phyloP scores from a whole-genome alignment of 1,284 basidiomycete genomes.

The Mycena sp. region DNA sequence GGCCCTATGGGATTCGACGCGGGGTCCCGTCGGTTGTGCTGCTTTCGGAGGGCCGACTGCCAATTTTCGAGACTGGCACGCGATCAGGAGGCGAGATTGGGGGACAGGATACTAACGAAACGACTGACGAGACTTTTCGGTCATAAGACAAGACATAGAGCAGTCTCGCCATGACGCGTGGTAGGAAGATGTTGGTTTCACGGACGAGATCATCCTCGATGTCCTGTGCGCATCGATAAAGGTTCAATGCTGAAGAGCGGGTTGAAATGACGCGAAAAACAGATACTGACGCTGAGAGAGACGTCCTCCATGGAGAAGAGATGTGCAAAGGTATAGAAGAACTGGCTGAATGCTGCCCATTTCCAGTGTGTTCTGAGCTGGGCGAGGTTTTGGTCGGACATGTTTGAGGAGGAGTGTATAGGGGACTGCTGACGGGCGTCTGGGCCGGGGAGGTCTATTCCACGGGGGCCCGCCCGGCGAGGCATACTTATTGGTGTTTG shows the following conservation, averaged over 20 bases:
- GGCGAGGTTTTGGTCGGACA: conserved; percentile 52
- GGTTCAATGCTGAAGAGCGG: conserved; percentile 10
- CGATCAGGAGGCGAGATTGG: conserved; percentile 34
- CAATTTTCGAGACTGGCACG: conserved; percentile 71
- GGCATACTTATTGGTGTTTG: conserved; percentile 34
- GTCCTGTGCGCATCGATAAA: conserved; percentile 56
- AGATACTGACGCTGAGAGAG: conserved; percentile 62
- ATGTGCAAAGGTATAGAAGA: conserved; percentile 79
- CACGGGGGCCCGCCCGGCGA: conserved; percentile 35
- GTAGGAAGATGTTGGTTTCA: conserved; percentile 67
- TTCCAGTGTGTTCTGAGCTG: conserved; percentile 77
- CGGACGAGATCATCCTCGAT: conserved; percentile 78
- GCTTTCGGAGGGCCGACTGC: conserved; percentile 76
- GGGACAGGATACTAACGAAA: conserved; percentile 28
- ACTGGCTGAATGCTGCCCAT: conserved; percentile 86
- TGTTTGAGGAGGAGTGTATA: conserved; percentile 2
- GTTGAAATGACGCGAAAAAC: conserved; percentile 18
- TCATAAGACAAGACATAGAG: conserved; percentile 81
- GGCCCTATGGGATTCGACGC: conserved; percentile 75
- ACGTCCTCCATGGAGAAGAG: conserved; percentile 75
- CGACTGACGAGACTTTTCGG: conserved; percentile 77
- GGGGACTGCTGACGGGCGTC: conserved; percentile 30
- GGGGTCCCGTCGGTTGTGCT: conserved; percentile 75
- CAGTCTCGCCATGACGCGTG: conserved; percentile 77
- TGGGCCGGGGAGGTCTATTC: conserved; percentile 20